phyloP scores from a whole-genome alignment of 805 yeast species.

The Candida tibetensis region DNA sequence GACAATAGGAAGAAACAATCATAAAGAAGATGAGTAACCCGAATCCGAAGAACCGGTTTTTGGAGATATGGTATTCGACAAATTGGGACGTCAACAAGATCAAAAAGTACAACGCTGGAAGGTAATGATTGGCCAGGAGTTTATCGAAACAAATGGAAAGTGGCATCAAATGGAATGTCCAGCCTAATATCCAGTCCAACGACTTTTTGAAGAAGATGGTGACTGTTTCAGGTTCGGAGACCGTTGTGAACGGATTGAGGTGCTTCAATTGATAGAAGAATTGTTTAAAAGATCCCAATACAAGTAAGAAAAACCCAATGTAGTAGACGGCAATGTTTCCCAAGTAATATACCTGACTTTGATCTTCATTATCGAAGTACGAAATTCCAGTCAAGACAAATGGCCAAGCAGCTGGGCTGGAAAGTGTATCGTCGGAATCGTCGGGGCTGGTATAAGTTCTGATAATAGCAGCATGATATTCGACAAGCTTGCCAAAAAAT shows the following conservation, averaged over 20 bases:
- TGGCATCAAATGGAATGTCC: slow-evolving; percentile 57
- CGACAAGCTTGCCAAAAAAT: slow-evolving; percentile 51
- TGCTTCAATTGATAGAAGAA: slow-evolving; percentile 18
- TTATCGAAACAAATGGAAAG: slow-evolving; percentile 42
- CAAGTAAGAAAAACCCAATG: slow-evolving; percentile 30
- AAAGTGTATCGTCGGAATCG: slow-evolving; percentile 23
- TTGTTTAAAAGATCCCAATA: slow-evolving; percentile 19
- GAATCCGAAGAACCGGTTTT: slow-evolving; percentile 14
- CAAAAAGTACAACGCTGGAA: slow-evolving; percentile 50
- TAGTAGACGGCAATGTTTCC: slow-evolving; percentile 66
- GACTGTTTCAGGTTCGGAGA: slow-evolving; percentile 12
- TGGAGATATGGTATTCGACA: slow-evolving; percentile 39
- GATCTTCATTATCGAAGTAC: slow-evolving; percentile 44
- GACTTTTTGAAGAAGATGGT: slow-evolving; percentile 19
- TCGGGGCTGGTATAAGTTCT: slow-evolving; percentile 45
- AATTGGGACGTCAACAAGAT: slow-evolving; percentile 44
- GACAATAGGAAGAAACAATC: not conserved
- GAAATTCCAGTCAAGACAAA: slow-evolving; percentile 55
- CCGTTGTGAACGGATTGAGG: slow-evolving; percentile 30
- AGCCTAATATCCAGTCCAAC: slow-evolving; percentile 51
- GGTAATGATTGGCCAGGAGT: slow-evolving; percentile 45
- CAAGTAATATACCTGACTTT: slow-evolving; percentile 49
- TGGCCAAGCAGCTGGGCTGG: slow-evolving; percentile 59
- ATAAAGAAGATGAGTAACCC: not conserved
- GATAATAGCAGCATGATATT: slow-evolving; percentile 58